phyloP scores from a whole-genome alignment of 2,329 filamentous ascomycete genomes.

The Zymoseptoria ardabiliae region DNA sequence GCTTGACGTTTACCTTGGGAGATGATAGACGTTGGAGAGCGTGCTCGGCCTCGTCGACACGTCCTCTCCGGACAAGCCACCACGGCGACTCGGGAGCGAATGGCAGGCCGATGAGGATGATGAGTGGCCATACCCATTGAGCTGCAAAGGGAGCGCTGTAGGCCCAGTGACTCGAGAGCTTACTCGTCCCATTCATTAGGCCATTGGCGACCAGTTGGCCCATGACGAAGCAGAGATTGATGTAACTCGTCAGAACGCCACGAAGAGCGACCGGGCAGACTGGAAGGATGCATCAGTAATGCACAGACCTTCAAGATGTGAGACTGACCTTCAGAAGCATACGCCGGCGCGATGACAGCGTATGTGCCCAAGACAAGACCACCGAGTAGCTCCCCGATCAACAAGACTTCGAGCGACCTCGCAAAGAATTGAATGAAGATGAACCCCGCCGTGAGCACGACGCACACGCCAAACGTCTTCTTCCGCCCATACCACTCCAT shows the following conservation, averaged over 20 bases:
- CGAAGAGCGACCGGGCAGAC: constrained; percentile 53
- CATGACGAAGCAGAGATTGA: constrained; percentile 57
- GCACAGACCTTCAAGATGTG: neutral
- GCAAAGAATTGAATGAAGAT: constrained; percentile 60
- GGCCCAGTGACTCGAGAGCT: constrained; percentile 33
- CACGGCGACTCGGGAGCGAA: constrained; percentile 35
- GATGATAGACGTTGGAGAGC: constrained; percentile 32
- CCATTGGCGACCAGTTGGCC: constrained; percentile 50
- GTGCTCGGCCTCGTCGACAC: constrained; percentile 30
- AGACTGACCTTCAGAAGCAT: constrained; percentile 13
- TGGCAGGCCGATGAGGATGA: constrained; percentile 32
- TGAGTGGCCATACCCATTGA: constrained; percentile 37
- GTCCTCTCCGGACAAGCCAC: constrained; percentile 32
- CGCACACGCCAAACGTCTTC: constrained; percentile 26
- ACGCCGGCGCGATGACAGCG: constrained; percentile 48
- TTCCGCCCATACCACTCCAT: constrained; percentile 30
- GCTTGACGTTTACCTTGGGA: constrained; percentile 33
- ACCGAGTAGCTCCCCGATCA: constrained; percentile 55
- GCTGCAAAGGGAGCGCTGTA: constrained; percentile 40
- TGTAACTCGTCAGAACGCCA: constrained; percentile 51
- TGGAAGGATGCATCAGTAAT: neutral
- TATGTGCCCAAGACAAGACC: constrained; percentile 57
- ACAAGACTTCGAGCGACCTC: constrained; percentile 46
- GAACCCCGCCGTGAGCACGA: constrained; percentile 40
- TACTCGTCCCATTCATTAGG: constrained; percentile 31